Conservation (phyloP, 106 monocot genomes). For the Dendrobium officinale region DNA sequence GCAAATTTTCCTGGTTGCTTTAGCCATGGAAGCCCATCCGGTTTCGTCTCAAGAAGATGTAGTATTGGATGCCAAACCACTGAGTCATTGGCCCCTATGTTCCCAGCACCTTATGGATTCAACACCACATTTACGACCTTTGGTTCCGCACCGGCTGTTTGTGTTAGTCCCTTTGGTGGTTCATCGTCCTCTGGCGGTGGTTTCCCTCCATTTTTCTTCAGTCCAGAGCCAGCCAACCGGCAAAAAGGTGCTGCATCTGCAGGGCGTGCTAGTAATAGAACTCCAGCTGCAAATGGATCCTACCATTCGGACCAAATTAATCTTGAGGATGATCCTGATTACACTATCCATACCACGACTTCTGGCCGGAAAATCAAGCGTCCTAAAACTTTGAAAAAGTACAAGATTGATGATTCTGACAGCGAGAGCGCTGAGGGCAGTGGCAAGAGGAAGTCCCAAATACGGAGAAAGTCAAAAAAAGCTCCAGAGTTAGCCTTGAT, state of each 20-base stretch:
- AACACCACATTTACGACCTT: constrained; percentile 21
- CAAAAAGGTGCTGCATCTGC: neutral
- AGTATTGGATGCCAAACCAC: constrained; percentile 60
- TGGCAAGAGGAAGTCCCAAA: constrained; percentile 4
- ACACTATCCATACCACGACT: constrained; percentile 22
- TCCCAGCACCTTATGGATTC: constrained; percentile 53
- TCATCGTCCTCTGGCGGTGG: neutral
- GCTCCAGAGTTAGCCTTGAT: constrained; percentile 19
- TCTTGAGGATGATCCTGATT: constrained; percentile 11
- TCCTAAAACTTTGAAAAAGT: constrained; percentile 8
- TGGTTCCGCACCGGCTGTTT: constrained; percentile 39
- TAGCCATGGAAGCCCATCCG: neutral
- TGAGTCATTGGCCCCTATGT: constrained; percentile 74
- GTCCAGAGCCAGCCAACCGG: neutral
- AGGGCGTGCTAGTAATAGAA: neutral
- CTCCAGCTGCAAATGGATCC: constrained; percentile 25
- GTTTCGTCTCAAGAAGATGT: constrained; percentile 6
- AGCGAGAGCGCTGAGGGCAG: constrained; percentile 7
- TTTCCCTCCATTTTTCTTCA: neutral
- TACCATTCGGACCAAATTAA: neutral
- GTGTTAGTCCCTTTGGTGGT: constrained; percentile 33
- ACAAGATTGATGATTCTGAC: constrained; percentile 9
- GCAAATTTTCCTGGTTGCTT: neutral
- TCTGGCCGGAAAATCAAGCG: constrained; percentile 51
- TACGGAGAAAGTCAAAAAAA: constrained; percentile 17